phyloP scores from a whole-genome alignment of 495 filamentous ascomycete genomes.

The Penicillium alfredii region DNA sequence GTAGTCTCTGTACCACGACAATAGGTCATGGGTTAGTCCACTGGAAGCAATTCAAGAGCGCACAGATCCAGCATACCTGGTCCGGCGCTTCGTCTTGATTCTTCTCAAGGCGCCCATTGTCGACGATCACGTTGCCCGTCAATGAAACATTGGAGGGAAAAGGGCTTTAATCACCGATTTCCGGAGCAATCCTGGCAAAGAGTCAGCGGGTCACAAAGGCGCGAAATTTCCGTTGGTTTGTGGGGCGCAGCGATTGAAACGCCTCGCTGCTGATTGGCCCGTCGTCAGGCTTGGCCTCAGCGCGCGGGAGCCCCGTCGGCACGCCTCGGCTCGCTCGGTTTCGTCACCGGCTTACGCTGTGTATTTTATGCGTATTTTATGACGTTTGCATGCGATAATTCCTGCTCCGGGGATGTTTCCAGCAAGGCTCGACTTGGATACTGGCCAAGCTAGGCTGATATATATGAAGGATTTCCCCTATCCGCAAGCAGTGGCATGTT shows the following conservation, averaged over 20 bases:
- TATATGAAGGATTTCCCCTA: no score
- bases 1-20: slow-evolving; percentile 62
- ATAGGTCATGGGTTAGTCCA: no score
- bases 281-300: slow-evolving; percentile 31
- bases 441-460: no score
- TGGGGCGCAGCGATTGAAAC: slow-evolving; percentile 27
- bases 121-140: slow-evolving; percentile 21
- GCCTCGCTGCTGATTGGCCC: slow-evolving; percentile 27
- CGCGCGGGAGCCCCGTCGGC: slow-evolving; percentile 55
- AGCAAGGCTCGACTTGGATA: no score
- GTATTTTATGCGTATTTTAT: slow-evolving; percentile 31
- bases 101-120: slow-evolving; percentile 52
- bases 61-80: no score
- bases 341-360: slow-evolving; percentile 26
- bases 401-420: slow-evolving; percentile 17
- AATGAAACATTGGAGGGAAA: slow-evolving; percentile 19
- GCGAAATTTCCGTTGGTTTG: slow-evolving; percentile 31
- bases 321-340: slow-evolving; percentile 45
- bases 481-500: no score
- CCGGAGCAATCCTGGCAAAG: slow-evolving; percentile 32
- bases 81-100: slow-evolving; percentile 54
- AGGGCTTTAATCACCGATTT: slow-evolving; percentile 38
- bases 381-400: slow-evolving; percentile 35
- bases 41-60: no score
- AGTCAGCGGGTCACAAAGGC: slow-evolving; percentile 25